phyloP scores from a whole-genome alignment of 2,329 filamentous ascomycete species.

The Aspergillus fructus region DNA sequence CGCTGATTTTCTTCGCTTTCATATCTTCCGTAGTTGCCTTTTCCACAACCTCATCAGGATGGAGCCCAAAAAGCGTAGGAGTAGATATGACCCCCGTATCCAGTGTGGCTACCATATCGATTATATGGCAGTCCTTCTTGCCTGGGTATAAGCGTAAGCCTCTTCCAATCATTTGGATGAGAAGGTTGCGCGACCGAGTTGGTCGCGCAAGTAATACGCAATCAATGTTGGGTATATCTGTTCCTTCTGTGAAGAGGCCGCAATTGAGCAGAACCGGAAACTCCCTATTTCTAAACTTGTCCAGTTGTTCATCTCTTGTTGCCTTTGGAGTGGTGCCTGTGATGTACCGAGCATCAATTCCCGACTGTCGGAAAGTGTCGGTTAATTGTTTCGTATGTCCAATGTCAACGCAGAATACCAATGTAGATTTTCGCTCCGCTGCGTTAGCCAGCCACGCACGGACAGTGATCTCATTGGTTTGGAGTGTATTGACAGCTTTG shows the following conservation, averaged over 20 bases:
- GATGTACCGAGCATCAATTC: constrained; percentile 82
- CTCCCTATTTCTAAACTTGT: constrained; percentile 71
- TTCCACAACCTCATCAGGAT: constrained; percentile 74
- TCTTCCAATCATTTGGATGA: constrained; percentile 96
- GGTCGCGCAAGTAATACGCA: constrained; percentile 85
- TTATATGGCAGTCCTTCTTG: constrained; percentile 88
- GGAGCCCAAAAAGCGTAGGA: constrained; percentile 88
- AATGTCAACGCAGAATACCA: constrained; percentile 93
- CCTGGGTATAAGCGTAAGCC: constrained; percentile 79
- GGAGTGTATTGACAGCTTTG: constrained; percentile 74
- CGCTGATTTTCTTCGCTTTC: constrained; percentile 42
- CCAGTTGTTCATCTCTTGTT: constrained; percentile 68
- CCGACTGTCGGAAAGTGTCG: constrained; percentile 70
- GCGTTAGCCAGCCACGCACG: constrained; percentile 83
- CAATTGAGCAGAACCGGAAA: constrained; percentile 93
- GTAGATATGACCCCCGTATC: constrained; percentile 83
- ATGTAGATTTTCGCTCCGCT: constrained; percentile 70
- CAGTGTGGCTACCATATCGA: constrained; percentile 90
- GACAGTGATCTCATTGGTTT: constrained; percentile 80
- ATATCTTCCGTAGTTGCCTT: constrained; percentile 65
- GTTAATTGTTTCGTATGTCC: constrained; percentile 76
- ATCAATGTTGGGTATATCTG: constrained; percentile 96
- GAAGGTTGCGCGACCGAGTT: constrained; percentile 85
- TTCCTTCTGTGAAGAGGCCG: constrained; percentile 94
- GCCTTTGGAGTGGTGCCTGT: constrained; percentile 73